These are phyloP conservation scores for Moniliella sp. DNA, from an alignment of 1,284 basidiomycete genomes.

Conservation along the genomic window DNA sequence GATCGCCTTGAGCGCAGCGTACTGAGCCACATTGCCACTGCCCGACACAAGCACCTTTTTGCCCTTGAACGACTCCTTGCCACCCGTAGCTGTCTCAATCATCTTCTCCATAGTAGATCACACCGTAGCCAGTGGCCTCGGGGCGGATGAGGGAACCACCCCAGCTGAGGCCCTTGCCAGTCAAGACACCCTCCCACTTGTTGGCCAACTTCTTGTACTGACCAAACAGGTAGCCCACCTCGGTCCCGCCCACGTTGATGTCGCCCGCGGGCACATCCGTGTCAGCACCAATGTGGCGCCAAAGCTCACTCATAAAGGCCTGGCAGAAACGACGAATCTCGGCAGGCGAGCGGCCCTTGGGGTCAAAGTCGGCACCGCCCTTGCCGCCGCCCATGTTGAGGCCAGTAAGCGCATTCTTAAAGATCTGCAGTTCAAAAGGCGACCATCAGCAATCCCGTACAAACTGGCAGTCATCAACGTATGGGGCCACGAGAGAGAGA, in stretches of 20 bases:
- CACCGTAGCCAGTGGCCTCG: constrained; percentile 44
- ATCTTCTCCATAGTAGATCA: constrained; percentile 55
- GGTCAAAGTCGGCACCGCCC: constrained; percentile 49
- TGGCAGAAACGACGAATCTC: constrained; percentile 49
- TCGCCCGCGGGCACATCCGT: constrained; percentile 63
- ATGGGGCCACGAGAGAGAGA: too few relatives aligned
- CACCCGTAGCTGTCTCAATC: constrained; percentile 35
- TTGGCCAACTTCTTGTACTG: constrained; percentile 51
- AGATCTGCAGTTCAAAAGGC: too few relatives aligned
- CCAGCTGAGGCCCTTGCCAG: constrained; percentile 55
- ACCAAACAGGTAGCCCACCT: constrained; percentile 15
- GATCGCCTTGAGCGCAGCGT: constrained; percentile 56
- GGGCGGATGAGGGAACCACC: constrained; percentile 35
- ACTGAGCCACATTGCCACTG: constrained; percentile 51
- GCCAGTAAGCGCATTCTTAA: constrained; percentile 63
- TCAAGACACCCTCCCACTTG: constrained; percentile 56
- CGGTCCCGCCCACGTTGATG: constrained; percentile 37
- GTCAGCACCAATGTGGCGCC: constrained; percentile 37
- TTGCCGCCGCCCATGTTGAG: constrained; percentile 52
- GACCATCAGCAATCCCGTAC: too few relatives aligned
- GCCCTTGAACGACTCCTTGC: constrained; percentile 21
- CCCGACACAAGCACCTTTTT: constrained; percentile 50
- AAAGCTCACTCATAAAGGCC: constrained; percentile 13
- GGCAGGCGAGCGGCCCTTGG: constrained; percentile 56
- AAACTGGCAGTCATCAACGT: too few relatives aligned